Evolutionary conservation across 176 grass and related monocot species (phyloP).

Genomic region (Alloteropsis semialata): DNA sequence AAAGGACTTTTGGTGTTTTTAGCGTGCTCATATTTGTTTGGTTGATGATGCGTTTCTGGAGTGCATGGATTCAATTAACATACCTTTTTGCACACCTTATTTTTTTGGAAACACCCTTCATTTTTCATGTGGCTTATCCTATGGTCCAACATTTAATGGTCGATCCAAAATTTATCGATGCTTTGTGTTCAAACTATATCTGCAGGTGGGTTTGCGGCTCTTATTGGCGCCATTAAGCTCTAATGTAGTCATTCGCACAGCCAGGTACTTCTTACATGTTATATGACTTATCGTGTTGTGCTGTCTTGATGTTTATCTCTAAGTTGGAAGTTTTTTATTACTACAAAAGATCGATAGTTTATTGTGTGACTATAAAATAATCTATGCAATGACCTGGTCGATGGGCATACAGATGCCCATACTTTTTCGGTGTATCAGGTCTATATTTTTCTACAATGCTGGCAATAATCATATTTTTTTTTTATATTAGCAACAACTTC

Average conservation of each 20-base stretch:
- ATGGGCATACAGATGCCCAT: not conserved
- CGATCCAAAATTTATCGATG: not conserved
- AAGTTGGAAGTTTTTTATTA: not conserved
- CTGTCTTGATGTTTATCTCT: slow-evolving; percentile 1
- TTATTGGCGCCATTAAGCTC: slow-evolving; percentile 52
- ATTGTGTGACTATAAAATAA: not conserved
- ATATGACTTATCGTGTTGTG: not conserved
- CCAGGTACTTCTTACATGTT: slow-evolving; percentile 27
- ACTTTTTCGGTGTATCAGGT: not conserved
- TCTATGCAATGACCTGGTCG: not conserved
- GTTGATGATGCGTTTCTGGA: not conserved
- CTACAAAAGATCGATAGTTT: not conserved
- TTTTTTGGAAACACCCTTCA: not conserved
- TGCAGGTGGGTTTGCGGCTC: slow-evolving; percentile 44
- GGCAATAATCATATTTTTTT: not conserved
- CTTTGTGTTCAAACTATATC: slow-evolving; percentile 9
- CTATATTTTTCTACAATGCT: not conserved
- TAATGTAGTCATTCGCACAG: slow-evolving; percentile 42
- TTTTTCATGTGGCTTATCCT: not conserved
- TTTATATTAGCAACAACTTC: not conserved
- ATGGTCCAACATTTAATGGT: not conserved
- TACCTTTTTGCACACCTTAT: not conserved
- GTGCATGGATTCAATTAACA: not conserved
- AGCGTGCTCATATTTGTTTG: not conserved
- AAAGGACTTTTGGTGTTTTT: not conserved